Conservation (phyloP, 2,329 filamentous ascomycete genomes). For the Aurifilum marmelostoma region DNA sequence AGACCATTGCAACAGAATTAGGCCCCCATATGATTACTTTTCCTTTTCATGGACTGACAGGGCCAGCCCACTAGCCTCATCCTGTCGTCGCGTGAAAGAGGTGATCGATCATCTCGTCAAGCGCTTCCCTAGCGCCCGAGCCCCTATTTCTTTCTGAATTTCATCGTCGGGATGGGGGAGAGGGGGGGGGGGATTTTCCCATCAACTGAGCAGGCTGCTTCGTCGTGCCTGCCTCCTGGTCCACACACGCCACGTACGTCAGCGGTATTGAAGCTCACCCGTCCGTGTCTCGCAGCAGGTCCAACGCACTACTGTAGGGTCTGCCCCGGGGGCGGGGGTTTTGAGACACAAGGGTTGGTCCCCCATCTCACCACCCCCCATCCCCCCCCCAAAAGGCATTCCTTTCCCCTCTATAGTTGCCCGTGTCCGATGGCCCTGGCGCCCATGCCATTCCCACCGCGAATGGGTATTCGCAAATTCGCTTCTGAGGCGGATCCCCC, state of each 20-base stretch:
- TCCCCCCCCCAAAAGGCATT: no score
- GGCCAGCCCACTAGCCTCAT: slow-evolving; percentile 1
- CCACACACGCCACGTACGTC: slow-evolving; percentile 11
- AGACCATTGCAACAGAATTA: neutral
- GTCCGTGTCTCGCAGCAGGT: neutral
- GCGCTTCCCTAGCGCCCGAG: neutral
- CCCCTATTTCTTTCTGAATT: slow-evolving; percentile 3
- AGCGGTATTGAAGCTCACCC: slow-evolving; percentile 1
- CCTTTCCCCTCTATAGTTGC: no score
- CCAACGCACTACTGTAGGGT: neutral
- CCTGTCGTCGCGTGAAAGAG: neutral
- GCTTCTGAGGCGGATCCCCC: neutral
- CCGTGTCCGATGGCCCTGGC: neutral
- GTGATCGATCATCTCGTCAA: slow-evolving; percentile 4
- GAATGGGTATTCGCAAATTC: neutral
- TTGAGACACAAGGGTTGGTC: neutral
- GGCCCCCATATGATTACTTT: neutral
- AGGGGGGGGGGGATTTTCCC: no score
- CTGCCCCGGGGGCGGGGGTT: neutral
- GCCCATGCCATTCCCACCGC: neutral
- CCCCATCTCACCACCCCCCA: neutral
- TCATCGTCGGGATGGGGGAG: neutral
- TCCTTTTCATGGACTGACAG: neutral
- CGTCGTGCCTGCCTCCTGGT: neutral
- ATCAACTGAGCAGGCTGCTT: neutral